Evolutionary conservation across 202 grass and related monocot species (phyloP).

Genomic region (Schoenoplectus tabernaemontani): DNA sequence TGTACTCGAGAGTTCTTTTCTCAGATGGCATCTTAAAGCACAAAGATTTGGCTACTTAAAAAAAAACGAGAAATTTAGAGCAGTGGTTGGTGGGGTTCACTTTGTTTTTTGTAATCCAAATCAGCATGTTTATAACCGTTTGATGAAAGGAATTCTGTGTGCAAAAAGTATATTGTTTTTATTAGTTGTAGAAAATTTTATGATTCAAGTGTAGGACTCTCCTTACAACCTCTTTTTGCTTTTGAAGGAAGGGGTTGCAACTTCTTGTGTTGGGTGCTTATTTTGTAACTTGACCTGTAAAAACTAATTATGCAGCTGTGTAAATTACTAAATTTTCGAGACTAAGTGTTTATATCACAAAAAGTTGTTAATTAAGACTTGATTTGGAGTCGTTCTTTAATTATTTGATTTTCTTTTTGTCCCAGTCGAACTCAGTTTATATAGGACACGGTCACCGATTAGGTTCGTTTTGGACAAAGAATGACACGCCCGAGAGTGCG

Average conservation of each 20-base stretch:
- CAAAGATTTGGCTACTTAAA: background rate
- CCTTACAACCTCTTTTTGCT: background rate
- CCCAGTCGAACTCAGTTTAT: too few relatives aligned
- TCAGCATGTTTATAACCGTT: background rate
- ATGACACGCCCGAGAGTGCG: too few relatives aligned
- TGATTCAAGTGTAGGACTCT: background rate
- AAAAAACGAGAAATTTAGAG: too few relatives aligned
- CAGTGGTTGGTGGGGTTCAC: background rate
- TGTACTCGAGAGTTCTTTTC: background rate
- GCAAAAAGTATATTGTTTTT: background rate
- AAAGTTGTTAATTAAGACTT: too few relatives aligned
- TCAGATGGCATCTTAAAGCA: background rate
- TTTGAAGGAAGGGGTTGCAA: background rate
- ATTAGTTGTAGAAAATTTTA: slow-evolving; percentile 8
- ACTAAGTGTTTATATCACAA: too few relatives aligned
- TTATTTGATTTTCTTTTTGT: too few relatives aligned
- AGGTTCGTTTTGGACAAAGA: too few relatives aligned
- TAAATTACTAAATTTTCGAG: background rate
- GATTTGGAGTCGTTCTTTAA: too few relatives aligned
- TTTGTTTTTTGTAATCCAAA: background rate
- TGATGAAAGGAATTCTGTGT: slow-evolving; percentile 6
- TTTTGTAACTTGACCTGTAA: background rate
- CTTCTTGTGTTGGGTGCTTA: background rate
- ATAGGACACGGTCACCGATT: too few relatives aligned
- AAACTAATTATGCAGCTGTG: background rate